Percentiles rank a stretch among this genome's conserved stretches.
These are phyloP conservation scores for Euphorbia schlechtendalii DNA, from an alignment of 441 rosid genomes.

Conservation along the genomic window DNA sequence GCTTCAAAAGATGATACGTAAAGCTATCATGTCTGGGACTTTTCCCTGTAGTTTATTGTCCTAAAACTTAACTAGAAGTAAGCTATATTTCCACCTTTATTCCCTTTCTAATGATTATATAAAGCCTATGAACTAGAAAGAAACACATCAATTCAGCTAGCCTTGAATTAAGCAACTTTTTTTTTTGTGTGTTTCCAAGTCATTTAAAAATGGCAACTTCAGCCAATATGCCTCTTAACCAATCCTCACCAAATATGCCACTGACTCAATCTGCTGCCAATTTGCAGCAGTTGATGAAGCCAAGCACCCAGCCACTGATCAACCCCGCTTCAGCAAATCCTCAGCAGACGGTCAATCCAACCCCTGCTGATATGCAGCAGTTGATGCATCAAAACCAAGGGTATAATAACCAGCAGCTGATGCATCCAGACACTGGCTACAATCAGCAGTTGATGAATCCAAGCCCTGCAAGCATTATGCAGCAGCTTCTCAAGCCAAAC, in stretches of 20 bases:
- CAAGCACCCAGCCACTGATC: neutral
- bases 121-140: constrained; percentile 19
- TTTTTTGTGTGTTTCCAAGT: constrained; percentile 20
- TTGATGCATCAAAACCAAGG: neutral
- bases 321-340: neutral
- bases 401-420: neutral
- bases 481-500: constrained; percentile 10
- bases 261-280: neutral
- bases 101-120: constrained; percentile 24
- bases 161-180: neutral
- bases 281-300: neutral
- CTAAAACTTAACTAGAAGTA: constrained; percentile 48
- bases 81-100: constrained; percentile 35
- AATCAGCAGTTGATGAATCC: constrained; percentile 9
- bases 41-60: no score
- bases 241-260: neutral
- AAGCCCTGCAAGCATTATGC: constrained; percentile 6
- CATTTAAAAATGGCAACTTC: constrained; percentile 19
- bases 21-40: neutral
- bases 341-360: neutral
- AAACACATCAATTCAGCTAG: constrained; percentile 3
- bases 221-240: constrained; percentile 6
- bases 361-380: constrained; percentile 16
- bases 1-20: neutral
- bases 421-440: neutral